Base-by-base conservation (phyloP, 345 rosid genomes). In the Aquilaria sinensis region DNA sequence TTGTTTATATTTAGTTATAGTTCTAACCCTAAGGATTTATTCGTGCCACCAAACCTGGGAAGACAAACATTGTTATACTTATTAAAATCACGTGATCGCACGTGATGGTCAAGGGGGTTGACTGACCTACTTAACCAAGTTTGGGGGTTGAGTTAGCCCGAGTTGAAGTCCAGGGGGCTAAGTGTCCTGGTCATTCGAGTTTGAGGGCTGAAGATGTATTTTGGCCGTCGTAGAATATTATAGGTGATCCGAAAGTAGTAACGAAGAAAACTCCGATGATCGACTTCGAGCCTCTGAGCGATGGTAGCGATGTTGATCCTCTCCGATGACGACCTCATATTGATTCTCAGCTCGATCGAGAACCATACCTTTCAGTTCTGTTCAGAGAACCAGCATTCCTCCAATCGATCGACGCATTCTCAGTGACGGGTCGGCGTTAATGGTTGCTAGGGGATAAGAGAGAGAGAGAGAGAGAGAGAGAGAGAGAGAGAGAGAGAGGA, bases 301-400 rank as follows among this genome's bases (percentile, higher is more conserved):
- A 76, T 80, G 15, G 89, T 87, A 6, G 90, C 77, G 61, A 93
- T 85, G 79, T 90, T 83, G 67, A 90, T 82, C 51, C 68, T 72
- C 64, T 70, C 92, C 12, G 75, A 61, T 50, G 88, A 75, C 23
- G 89, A 76, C 69, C 80, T 83, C 99, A 90, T 83, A 53, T 51
- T 69, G 41, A 32, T n/a, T 49, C 5, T 60, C 47, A 47, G 60
- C 52, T 14, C 47, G 66, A 51, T 56, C 60, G 60, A 48, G 56
- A 57, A 49, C 53, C 31, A 33, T 56, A 32, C 10, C 11, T 29
- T 43, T 12, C 31, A 51, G 67, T 74, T 68, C 51, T 63, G 43
- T 61, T 66, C 69, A 61, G 31, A 9, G 53, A 68, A 58, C 60
- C 58, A 75, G 64, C 56, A 69, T 23, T 29, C 5, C 9, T 34